Base-by-base conservation (phyloP, 1,139 yeast genomes). In the Suhomyces ambrosiae region DNA sequence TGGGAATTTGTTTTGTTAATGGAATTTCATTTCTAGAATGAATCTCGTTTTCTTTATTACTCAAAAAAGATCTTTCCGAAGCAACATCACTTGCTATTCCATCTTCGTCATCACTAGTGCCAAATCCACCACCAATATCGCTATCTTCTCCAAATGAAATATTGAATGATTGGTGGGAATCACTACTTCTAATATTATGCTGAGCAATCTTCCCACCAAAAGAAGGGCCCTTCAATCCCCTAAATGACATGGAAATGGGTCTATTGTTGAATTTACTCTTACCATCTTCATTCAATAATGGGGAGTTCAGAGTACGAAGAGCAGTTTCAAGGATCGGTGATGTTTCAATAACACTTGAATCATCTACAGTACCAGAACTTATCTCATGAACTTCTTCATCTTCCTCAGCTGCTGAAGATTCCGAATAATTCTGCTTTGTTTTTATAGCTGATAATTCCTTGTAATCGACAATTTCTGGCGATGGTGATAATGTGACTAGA, bases 241-340 rank as follows among this genome's bases (percentile, higher is more conserved):
- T 74, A 58, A 80, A 81, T 1, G 88, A 80, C 83, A 80, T 76
- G 2, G 86, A 80, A 5, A 80, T 65, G 10, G 86, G 86, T 44
- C 87, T 65, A 32, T 58, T 54, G 19, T 54, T 56, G 35, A 39
- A 41, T 7, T 40, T 35, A 16, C 41, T 38, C 17, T 35, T 48
- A 2, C 54, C 54, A 21, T 49, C 33, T 10, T 41, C 45, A 23
- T 28, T 24, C 25, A 29, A 14, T 12, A 35, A 18, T 7, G 48
- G 38, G 17, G 46, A 46, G 7, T 28, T 27, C 38, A 37, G 48
- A 7, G 38, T 37, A 23, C 42, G 36, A 30, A 36, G 44, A 7
- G 61, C 63, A 28, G 49, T 44, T 17, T 52, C 56, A 33, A 61
- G 50, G 9, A 60, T 58, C 7, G 62, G 63, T 3, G 63, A 54